Base-by-base conservation (phyloP, 257 asterid species). In the Penstemon newberryi region DNA sequence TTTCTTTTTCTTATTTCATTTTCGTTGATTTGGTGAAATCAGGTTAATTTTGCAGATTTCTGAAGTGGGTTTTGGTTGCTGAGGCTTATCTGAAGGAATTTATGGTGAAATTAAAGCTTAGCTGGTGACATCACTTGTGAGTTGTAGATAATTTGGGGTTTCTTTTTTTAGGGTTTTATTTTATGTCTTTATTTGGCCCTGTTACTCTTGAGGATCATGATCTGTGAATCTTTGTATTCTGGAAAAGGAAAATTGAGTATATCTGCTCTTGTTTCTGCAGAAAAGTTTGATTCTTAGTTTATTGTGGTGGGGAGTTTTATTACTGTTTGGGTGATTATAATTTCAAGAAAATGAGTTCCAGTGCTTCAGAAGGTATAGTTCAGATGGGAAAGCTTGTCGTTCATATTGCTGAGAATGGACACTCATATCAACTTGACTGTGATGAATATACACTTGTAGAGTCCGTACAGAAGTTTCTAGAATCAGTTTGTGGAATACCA, bases 341-440 rank as follows among this genome's bases (percentile, higher is more conserved):
- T 25, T 25, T 15, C 60, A 49, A 25, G 58, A 71, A 78, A 53
- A 92, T 88, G 96, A 84, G 86, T 70, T 84, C 90, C 6, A 71
- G 53, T 74, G 70, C 71, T 60, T 75, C 83, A 11, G 91, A 73
- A 71, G 85, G 89, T 65, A 87, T 81, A 44, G 82, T 86, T 62
- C 95, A 88, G 80, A 75, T 60, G 79, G 96, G 95, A 54, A 92
- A 88, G 80, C 95, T 92, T 40, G 76, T 85, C 66, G 87, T 90
- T 69, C 87, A 78, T 66, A 82, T 90, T 68, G 91, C 98, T 7
- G 97, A 92, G 84, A 90, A 90, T 83, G 98, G 98, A 37, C 95
- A 83, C 68, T 80, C 97, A 0, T 78, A 85, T 72, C 86, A 82
- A 66, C 83, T 92, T 5, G 90, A 82, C 19, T 87, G 88, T 73